phyloP scores from a whole-genome alignment of 2,329 filamentous ascomycete genomes.

The Pezizomycotina sp. region DNA sequence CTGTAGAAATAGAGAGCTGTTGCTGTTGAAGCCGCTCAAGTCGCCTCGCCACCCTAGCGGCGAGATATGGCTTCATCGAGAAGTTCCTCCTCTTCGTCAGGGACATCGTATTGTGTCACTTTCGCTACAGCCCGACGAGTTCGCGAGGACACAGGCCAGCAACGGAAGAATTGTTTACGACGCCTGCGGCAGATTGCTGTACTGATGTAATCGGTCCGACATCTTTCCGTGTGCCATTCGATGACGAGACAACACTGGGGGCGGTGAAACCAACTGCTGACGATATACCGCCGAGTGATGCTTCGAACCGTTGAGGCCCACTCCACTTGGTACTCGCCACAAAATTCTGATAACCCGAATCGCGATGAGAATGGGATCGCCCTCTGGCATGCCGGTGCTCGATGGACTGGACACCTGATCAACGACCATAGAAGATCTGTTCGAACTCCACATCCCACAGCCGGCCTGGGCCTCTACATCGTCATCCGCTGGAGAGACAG shows the following conservation, averaged over 20 bases:
- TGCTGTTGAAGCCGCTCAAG: constrained; percentile 44
- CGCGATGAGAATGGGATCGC: background rate
- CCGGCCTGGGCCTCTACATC: constrained; percentile 87
- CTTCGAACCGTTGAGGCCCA: constrained; percentile 43
- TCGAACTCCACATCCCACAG: constrained; percentile 74
- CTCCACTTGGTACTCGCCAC: constrained; percentile 29
- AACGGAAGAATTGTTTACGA: constrained; percentile 39
- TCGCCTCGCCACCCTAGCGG: constrained; percentile 34
- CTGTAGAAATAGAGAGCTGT: constrained; percentile 46
- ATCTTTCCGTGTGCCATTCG: no score
- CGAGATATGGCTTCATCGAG: constrained; percentile 52
- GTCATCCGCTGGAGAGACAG: constrained; percentile 61
- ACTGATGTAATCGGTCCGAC: constrained; percentile 38
- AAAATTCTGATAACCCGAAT: background rate
- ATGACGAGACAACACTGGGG: no score
- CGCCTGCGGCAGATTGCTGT: constrained; percentile 41
- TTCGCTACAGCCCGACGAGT: constrained; percentile 63
- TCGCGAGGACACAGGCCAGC: constrained; percentile 58
- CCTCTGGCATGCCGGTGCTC: constrained; percentile 16
- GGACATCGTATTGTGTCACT: constrained; percentile 75
- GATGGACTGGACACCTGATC: constrained; percentile 40
- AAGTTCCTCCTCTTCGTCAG: constrained; percentile 91
- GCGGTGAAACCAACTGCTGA: constrained; percentile 19
- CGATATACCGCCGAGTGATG: constrained; percentile 39
- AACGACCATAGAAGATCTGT: constrained; percentile 66